A percentile compares a stretch with the other conserved stretches of the same genome.
phyloP scores from a whole-genome alignment of 2,329 filamentous ascomycete genomes.

The Trichoderma citrinoviride region DNA sequence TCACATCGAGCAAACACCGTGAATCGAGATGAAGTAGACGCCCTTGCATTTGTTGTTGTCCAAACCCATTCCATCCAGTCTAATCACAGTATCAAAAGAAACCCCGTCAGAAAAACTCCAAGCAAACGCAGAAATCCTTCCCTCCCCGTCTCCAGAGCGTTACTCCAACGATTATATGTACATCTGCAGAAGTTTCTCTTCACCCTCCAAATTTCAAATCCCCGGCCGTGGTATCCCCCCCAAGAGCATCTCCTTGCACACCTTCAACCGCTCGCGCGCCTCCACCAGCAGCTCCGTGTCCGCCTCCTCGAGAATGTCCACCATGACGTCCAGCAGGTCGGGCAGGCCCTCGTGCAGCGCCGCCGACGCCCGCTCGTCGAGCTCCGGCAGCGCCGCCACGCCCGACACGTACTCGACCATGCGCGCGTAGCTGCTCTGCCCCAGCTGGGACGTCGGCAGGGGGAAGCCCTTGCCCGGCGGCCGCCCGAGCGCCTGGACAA shows the following conservation, averaged over 20 bases:
- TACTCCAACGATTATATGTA: neutral
- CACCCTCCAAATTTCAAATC: neutral
- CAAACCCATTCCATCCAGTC: too few species aligned
- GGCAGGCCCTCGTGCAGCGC: slow-evolving; percentile 59
- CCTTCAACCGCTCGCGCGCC: slow-evolving; percentile 66
- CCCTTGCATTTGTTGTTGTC: too few species aligned
- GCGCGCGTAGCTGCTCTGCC: slow-evolving; percentile 35
- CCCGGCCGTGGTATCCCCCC: slow-evolving; percentile 18
- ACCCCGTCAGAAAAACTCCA: too few species aligned
- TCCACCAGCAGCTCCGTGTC: slow-evolving; percentile 72
- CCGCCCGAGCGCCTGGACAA: slow-evolving; percentile 73
- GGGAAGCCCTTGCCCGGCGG: slow-evolving; percentile 47
- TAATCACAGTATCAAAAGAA: too few species aligned
- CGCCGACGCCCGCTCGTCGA: slow-evolving; percentile 64
- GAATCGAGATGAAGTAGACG: too few species aligned
- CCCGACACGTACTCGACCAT: slow-evolving; percentile 52
- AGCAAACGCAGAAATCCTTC: neutral
- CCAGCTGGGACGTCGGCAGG: slow-evolving; percentile 46
- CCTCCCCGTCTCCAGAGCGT: neutral
- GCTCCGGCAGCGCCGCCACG: slow-evolving; percentile 66
- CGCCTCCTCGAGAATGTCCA: slow-evolving; percentile 43
- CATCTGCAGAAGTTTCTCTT: neutral
- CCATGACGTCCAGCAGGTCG: slow-evolving; percentile 46
- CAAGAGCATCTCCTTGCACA: slow-evolving; percentile 48
- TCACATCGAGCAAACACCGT: too few species aligned